phyloP scores from a whole-genome alignment of 1,284 basidiomycete species.

The Rugosomyces carneus region DNA sequence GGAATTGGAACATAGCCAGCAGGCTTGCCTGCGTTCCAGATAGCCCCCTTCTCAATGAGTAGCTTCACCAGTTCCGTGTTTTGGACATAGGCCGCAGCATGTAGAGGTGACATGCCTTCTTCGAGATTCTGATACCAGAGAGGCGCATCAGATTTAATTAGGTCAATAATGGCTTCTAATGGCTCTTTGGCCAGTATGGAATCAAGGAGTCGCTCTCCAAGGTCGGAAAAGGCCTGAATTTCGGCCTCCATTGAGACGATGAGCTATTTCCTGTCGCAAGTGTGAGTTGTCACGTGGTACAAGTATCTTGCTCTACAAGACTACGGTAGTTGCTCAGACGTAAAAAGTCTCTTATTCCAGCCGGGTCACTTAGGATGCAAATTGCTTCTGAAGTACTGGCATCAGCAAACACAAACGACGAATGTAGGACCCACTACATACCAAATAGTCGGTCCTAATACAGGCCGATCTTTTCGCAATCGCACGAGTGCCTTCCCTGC shows the following conservation, averaged over 20 bases:
- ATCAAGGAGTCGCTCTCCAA: constrained; percentile 54
- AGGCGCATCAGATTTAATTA: constrained; percentile 74
- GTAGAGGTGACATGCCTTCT: constrained; percentile 79
- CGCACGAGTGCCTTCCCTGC: too few relatives aligned
- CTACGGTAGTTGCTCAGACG: too few relatives aligned
- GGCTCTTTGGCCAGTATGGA: constrained; percentile 51
- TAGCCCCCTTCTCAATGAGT: constrained; percentile 76
- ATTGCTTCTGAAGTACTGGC: too few relatives aligned
- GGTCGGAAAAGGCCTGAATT: constrained; percentile 38
- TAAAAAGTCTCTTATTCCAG: too few relatives aligned
- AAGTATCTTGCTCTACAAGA: too few relatives aligned
- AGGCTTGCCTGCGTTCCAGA: constrained; percentile 85
- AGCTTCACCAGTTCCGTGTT: constrained; percentile 56
- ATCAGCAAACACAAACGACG: too few relatives aligned
- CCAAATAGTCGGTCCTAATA: too few relatives aligned
- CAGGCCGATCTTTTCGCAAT: too few relatives aligned
- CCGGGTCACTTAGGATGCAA: too few relatives aligned
- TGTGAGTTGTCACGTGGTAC: neutral
- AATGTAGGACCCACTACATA: too few relatives aligned
- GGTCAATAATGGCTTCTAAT: constrained; percentile 39
- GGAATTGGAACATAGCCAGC: neutral
- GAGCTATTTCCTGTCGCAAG: too few relatives aligned
- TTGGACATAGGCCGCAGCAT: constrained; percentile 81
- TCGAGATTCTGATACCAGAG: constrained; percentile 88
- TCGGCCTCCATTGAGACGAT: constrained; percentile 27